phyloP scores from a whole-genome alignment of 768 basidiomycete genomes.

The Pulveroboletus sp. region DNA sequence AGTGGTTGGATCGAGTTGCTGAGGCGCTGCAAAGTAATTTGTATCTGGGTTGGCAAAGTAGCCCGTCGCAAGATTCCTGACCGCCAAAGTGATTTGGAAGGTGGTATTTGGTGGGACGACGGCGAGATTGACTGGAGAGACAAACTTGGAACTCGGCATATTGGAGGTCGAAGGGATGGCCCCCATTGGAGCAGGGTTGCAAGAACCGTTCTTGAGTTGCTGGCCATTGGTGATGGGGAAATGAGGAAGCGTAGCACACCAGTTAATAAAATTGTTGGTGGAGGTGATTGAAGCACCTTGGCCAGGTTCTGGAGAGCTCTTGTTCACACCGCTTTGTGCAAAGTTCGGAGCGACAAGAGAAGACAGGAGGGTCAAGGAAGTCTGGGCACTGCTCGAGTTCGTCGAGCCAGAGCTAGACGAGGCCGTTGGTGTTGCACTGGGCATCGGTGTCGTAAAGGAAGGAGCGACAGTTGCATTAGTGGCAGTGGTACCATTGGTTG shows the following conservation, averaged over 20 bases:
- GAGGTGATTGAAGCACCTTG: slow-evolving; percentile 59
- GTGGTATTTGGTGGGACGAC: slow-evolving; percentile 41
- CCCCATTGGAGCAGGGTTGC: slow-evolving; percentile 64
- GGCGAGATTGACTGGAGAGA: slow-evolving; percentile 42
- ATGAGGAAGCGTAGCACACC: slow-evolving; percentile 46
- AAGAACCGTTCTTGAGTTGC: slow-evolving; percentile 50
- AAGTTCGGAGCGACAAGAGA: slow-evolving; percentile 57
- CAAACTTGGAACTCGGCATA: slow-evolving; percentile 57
- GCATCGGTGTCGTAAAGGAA: slow-evolving; percentile 7
- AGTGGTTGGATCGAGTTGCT: slow-evolving; percentile 39
- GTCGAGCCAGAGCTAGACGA: slow-evolving; percentile 10
- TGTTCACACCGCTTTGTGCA: slow-evolving; percentile 45
- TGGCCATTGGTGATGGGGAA: slow-evolving; percentile 61
- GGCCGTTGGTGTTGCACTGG: background rate
- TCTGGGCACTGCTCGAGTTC: slow-evolving; percentile 21
- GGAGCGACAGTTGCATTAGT: slow-evolving; percentile 17
- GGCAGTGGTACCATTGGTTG: slow-evolving; percentile 19
- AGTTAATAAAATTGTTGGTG: slow-evolving; percentile 76
- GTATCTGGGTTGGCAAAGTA: slow-evolving; percentile 53
- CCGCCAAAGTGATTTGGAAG: slow-evolving; percentile 53
- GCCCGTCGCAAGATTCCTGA: slow-evolving; percentile 48
- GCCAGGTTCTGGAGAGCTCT: slow-evolving; percentile 33
- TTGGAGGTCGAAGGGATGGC: slow-evolving; percentile 46
- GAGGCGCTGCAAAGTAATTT: slow-evolving; percentile 58
- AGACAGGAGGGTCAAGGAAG: slow-evolving; percentile 39